Conservation (phyloP, 352 stramenopile genomes). For the Phytophthora foliorum region DNA sequence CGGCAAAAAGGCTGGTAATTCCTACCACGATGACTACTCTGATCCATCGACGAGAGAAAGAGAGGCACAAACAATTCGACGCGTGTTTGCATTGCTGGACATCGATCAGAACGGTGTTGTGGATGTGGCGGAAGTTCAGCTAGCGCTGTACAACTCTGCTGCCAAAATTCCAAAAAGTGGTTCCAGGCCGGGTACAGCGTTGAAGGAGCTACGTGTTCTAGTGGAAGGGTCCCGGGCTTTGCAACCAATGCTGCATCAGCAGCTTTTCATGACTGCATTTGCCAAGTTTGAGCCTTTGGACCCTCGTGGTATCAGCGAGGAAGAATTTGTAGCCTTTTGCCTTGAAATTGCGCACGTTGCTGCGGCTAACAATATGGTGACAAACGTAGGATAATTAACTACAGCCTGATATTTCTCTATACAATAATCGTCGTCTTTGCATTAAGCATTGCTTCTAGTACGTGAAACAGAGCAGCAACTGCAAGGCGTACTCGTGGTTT, state of each 20-base stretch:
- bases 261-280: constrained; percentile 75
- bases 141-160: constrained; percentile 48
- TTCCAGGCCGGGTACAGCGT: constrained; percentile 1
- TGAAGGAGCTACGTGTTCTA: constrained; percentile 39
- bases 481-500: constrained; percentile 11
- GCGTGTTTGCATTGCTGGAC: constrained; percentile 69
- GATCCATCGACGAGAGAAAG: constrained; percentile 32
- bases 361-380: constrained; percentile 36
- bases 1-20: background rate
- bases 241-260: constrained; percentile 66
- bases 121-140: constrained; percentile 68
- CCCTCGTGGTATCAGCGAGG: constrained; percentile 63
- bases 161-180: constrained; percentile 8
- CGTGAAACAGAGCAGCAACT: constrained; percentile 36
- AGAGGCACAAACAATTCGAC: constrained; percentile 60
- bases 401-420: background rate
- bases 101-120: constrained; percentile 66
- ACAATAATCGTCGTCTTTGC: constrained; percentile 30
- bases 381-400: constrained; percentile 2
- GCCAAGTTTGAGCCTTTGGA: constrained; percentile 65
- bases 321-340: constrained; percentile 84
- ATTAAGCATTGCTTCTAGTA: constrained; percentile 39
- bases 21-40: background rate
- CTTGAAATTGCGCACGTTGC: constrained; percentile 64
- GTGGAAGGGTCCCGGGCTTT: constrained; percentile 59